A percentile compares a stretch with the other conserved stretches of the same genome.
Conservation (phyloP, 2,329 filamentous ascomycete genomes). For the Zymoseptoria brevis region DNA sequence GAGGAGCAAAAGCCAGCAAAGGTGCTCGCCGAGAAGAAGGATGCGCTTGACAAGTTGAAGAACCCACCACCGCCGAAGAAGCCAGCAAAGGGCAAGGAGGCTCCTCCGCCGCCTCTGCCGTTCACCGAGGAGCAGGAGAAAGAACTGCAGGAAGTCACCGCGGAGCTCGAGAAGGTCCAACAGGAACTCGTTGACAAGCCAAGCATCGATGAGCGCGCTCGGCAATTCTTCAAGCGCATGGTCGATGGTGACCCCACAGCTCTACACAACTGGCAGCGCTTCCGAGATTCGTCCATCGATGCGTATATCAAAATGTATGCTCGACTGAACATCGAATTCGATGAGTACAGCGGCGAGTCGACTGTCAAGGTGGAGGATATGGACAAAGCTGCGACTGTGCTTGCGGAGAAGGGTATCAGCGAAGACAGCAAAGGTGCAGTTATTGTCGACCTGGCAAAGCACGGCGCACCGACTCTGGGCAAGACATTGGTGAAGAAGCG, state of each 20-base stretch:
- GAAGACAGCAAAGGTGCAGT: slow-evolving; percentile 59
- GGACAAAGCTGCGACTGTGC: slow-evolving; percentile 48
- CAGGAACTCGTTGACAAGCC: slow-evolving; percentile 44
- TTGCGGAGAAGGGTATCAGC: slow-evolving; percentile 53
- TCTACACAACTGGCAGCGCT: slow-evolving; percentile 54
- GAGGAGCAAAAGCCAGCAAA: slow-evolving; percentile 61
- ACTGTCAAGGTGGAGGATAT: slow-evolving; percentile 57
- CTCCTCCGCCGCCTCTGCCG: slow-evolving; percentile 23
- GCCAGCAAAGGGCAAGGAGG: slow-evolving; percentile 39
- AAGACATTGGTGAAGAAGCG: slow-evolving; percentile 59
- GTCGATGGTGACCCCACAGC: slow-evolving; percentile 53
- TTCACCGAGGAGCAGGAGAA: slow-evolving; percentile 41
- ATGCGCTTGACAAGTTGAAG: slow-evolving; percentile 35
- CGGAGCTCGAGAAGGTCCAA: slow-evolving; percentile 41
- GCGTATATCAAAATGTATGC: slow-evolving; percentile 59
- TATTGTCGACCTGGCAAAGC: slow-evolving; percentile 62
- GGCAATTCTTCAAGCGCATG: slow-evolving; percentile 63
- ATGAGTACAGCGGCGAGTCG: slow-evolving; percentile 62
- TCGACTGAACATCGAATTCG: slow-evolving; percentile 56
- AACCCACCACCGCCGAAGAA: slow-evolving; percentile 34
- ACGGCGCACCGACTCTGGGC: slow-evolving; percentile 59
- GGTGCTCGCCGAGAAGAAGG: slow-evolving; percentile 36
- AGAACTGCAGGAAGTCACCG: slow-evolving; percentile 41
- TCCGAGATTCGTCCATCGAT: slow-evolving; percentile 56
- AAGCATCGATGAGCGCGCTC: slow-evolving; percentile 65